A percentile compares a stretch with the other conserved stretches of the same genome.
phyloP scores from a whole-genome alignment of 2,329 filamentous ascomycete genomes.

The Neonectria faginata region DNA sequence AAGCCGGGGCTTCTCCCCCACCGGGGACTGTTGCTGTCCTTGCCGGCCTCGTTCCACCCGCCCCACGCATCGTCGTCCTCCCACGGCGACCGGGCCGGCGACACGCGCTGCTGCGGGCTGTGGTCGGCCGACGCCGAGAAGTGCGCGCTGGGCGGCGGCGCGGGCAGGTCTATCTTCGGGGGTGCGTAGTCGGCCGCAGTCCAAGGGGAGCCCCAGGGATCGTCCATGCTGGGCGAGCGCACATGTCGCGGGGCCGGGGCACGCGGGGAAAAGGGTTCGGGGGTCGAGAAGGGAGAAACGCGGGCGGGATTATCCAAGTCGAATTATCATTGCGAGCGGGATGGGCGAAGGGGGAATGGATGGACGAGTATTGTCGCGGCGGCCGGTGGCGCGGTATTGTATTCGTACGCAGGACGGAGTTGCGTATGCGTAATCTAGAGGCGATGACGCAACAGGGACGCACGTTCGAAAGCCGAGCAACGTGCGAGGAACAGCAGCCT shows the following conservation, averaged over 20 bases:
- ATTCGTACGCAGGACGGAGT: conserved; percentile 3
- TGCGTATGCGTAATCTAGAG: conserved; percentile 16
- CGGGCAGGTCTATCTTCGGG: conserved; percentile 52
- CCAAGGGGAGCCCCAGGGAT: conserved; percentile 74
- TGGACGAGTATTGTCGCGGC: conserved; percentile 33
- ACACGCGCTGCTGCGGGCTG: conserved; percentile 38
- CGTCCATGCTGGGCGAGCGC: conserved; percentile 63
- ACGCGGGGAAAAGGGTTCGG: conserved; percentile 10
- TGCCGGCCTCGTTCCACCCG: conserved; percentile 50
- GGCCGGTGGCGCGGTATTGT: conserved; percentile 30
- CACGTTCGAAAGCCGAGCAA: not conserved
- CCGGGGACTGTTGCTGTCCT: conserved; percentile 41
- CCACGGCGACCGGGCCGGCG: conserved; percentile 47
- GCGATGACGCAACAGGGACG: conserved; percentile 20
- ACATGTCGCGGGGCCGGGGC: conserved; percentile 48
- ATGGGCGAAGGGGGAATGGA: conserved; percentile 17
- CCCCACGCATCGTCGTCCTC: conserved; percentile 52
- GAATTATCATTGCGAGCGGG: conserved; percentile 39
- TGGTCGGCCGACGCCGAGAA: conserved; percentile 44
- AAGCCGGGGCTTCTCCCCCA: conserved; percentile 51
- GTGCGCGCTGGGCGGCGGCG: conserved; percentile 49
- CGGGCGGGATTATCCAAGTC: conserved; percentile 12
- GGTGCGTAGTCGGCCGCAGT: conserved; percentile 59
- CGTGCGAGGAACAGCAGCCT: not conserved
- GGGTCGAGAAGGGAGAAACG: conserved; percentile 10